phyloP scores from a whole-genome alignment of 306 rosid genomes.

The Cucumis melo region DNA sequence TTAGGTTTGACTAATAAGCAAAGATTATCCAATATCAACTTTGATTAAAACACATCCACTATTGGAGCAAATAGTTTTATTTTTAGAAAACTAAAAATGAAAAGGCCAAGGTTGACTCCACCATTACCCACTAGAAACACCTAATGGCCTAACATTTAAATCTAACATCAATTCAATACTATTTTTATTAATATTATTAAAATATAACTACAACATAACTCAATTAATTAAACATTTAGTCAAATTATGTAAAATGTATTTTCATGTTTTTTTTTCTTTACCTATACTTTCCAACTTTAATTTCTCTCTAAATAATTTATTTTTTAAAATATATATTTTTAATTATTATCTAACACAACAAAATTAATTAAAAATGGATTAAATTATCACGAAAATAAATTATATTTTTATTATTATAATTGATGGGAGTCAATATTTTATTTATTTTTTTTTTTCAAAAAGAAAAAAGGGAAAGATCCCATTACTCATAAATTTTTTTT shows the following conservation, averaged over 20 bases:
- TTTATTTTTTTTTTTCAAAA: too few relatives aligned
- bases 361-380: too few relatives aligned
- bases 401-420: neutral
- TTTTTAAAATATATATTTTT: too few relatives aligned
- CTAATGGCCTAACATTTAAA: neutral
- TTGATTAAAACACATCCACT: neutral
- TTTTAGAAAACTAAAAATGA: neutral
- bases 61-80: neutral
- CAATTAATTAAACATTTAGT: too few relatives aligned
- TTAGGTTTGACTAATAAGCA: neutral
- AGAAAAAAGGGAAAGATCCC: too few relatives aligned
- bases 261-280: too few relatives aligned
- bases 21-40: neutral
- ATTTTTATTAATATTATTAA: neutral
- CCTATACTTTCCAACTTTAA: too few relatives aligned
- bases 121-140: neutral
- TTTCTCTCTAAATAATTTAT: too few relatives aligned
- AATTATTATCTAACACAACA: too few relatives aligned
- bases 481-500: neutral
- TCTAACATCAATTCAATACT: neutral
- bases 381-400: neutral
- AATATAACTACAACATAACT: too few relatives aligned
- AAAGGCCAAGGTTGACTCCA: neutral
- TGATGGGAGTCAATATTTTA: neutral
- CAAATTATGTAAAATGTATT: too few relatives aligned